Base-by-base conservation (phyloP, 495 filamentous ascomycete genomes). In the Trichoderma reesei region DNA sequence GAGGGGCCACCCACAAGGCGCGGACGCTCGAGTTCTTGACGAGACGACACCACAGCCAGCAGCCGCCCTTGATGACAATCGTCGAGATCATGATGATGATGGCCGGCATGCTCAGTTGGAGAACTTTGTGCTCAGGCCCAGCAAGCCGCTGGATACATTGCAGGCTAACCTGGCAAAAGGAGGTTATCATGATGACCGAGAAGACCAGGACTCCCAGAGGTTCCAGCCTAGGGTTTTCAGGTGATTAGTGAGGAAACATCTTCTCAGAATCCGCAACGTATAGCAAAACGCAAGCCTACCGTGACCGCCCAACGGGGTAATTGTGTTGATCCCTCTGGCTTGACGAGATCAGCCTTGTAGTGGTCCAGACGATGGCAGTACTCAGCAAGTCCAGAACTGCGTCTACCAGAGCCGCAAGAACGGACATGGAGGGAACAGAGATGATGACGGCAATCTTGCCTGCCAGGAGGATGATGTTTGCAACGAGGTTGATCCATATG, bases 11-110 rank as follows among this genome's bases (percentile, higher is more conserved):
- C 68, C 63, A 78, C 41, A 97, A 73, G 0, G 92, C 91, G 72
- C 95, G 92, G 1, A 96, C 91, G 65, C 86, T 90, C 9, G 88
- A 91, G 70, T 96, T 96, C 41, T 88, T 90, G 64, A 97, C 88
- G 14, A 92, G 73, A 3, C 91, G 90, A 72, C 92, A 96, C 88
- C 89, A 97, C 36, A 96, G 71, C 89, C 90, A 97, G 74, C 88
- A 91, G n/a, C 82, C 63, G 33, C 85, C 79, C 70, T 96, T 97
- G 68, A 96, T 84, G 13, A 92, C 69, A 33, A 97, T 87, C 0
- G 92, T 97, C 36, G 80, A 76, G 7, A 86, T 79, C 91, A 97
- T 93, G 66, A 97, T 91, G 26, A 75, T 74, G 54, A 95, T 88
- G 3, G 91, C 86, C 0, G 90, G 82, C n/a, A 87, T 68, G 0